Base-by-base conservation (phyloP, 2,329 filamentous ascomycete species). In the Hypoxylon sp. region DNA sequence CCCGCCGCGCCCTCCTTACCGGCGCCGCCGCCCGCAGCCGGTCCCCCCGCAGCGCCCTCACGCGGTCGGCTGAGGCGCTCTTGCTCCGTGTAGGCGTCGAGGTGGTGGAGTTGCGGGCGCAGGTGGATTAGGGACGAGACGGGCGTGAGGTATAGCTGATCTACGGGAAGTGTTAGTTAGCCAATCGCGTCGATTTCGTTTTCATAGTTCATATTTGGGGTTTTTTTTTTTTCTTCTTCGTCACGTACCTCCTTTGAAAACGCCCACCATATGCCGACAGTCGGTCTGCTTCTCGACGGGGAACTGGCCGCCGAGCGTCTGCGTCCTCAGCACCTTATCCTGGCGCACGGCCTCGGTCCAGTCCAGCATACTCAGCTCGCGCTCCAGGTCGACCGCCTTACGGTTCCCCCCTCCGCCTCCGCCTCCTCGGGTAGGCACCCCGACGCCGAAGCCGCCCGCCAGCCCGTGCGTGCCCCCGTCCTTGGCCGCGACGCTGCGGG, bases 71-170 rank as follows among this genome's bases (percentile, higher is more conserved):
- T 70, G 43, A 82, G 81, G 44, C 86, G 86, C 34, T 91, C 87
- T 58, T 92, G 85, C 72, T 97, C 93, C 48, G 89, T 84, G 47
- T 88, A 79, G 3, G 95, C 94, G 78, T 98, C 95, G 70, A 98
- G 84, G 79, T 98, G 93, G 78, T 97, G 93, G 64, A 97, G 91
- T 73, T 97, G 92, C 0, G 95, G 93, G 3, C 94, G 91, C 73
- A 99, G 88, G 75, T 97, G 92, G 43, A 97, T 91, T 46, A 97
- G 87, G 1, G 92, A 90, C 41, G 90, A 88, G 47, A 96, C 87
- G 22, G 91, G 91, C 0, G 93, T 96, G 39, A 98, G 87, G 79
- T 97, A 93, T 8, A 97, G 82, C 74, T 96, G 89, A 71, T 92
- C 92, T 94, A 68, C 10, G 11, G 22, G 19, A 24, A 34, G n/a